Conservation (phyloP, 345 rosid genomes). For the Hibiscus tridactylites region DNA sequence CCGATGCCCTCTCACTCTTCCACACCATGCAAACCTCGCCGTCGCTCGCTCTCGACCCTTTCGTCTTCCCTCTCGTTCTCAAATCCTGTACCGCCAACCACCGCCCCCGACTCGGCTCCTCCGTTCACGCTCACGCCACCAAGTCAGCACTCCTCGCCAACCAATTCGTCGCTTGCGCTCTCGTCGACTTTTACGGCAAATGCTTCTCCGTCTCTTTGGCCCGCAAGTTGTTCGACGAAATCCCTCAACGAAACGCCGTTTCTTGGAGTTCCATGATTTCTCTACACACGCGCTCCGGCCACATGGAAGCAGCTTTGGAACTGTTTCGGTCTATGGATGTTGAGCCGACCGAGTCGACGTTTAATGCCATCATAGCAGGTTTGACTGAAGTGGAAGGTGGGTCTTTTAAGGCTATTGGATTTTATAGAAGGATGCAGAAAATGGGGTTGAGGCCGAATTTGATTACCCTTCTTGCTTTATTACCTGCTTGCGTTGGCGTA, state of each 20-base stretch:
- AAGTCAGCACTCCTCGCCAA: slow-evolving; percentile 34
- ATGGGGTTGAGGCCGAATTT: slow-evolving; percentile 40
- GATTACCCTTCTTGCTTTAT: slow-evolving; percentile 52
- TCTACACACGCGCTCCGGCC: slow-evolving; percentile 31
- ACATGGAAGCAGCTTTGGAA: slow-evolving; percentile 25
- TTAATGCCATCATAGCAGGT: slow-evolving; percentile 42
- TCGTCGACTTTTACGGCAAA: slow-evolving; percentile 47
- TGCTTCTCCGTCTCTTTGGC: slow-evolving; percentile 37
- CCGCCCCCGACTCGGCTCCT: slow-evolving; percentile 32
- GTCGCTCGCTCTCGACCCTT: slow-evolving; percentile 43
- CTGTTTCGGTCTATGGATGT: slow-evolving; percentile 40
- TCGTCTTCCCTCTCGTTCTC: slow-evolving; percentile 50
- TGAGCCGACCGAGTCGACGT: slow-evolving; percentile 41
- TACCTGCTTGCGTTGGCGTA: slow-evolving; percentile 38
- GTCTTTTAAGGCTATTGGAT: slow-evolving; percentile 33
- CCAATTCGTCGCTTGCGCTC: slow-evolving; percentile 45
- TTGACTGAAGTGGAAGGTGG: slow-evolving; percentile 38
- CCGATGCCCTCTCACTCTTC: slow-evolving; percentile 44
- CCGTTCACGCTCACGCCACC: slow-evolving; percentile 35
- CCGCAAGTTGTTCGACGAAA: slow-evolving; percentile 52
- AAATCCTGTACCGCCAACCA: slow-evolving; percentile 49
- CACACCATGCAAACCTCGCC: slow-evolving; percentile 39
- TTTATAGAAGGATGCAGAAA: slow-evolving; percentile 44
- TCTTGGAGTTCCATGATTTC: slow-evolving; percentile 56
- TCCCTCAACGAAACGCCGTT: slow-evolving; percentile 41